Evolutionary conservation across 2,329 filamentous ascomycete genomes (phyloP), one percentile per base, ranked within the genome.

Genomic region (Anisogramma anomala): DNA sequence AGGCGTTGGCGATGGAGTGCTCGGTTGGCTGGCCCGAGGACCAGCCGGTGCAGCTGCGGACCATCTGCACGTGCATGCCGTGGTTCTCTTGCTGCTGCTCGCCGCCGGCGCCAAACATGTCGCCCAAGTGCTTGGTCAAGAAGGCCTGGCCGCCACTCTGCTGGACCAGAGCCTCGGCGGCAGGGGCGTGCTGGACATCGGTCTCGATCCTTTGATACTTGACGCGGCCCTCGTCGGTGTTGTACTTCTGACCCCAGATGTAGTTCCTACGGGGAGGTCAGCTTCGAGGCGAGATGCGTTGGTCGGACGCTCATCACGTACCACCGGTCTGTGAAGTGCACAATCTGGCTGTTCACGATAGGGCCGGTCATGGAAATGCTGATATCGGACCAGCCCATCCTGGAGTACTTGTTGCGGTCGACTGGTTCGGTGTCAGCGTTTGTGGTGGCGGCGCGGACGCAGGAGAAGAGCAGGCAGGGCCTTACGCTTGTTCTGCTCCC

Each of bases 321-420:
- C 86, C 88, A 95, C 52, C 87, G 69, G 55, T 94, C 82, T 2
- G 78, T 71, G 53, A 95, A 94, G 57, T 94, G 86, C 4, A 74
- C 71, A 23, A 77, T 68, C 23, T 94, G 67, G 57, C 84, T 86
- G 48, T 80, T 68, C 0, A 89, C 79, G 8, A 85, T 81, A 0
- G 79, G 79, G 0, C 87, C 87, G 11, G 71, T 71, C 43, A 94
- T 59, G 51, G 78, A 86, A 42, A 95, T 67, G 9, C 82, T 79
- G 44, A 94, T 74, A 59, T 94, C 88, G 11, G 83, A 85, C 88
- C 88, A 94, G 15, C 87, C 87, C 86, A 94, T 94, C 45, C 88
- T 75, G 2, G 84, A 85, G 59, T 71, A 84, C 54, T 78, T 76
- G 9, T 78, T 80, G 36, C 88, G 75, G 53, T 93, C 82, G 15